These are phyloP conservation scores for Malassezia arunalokei DNA, from an alignment of 1,284 basidiomycete genomes.

Conservation along the genomic window DNA sequence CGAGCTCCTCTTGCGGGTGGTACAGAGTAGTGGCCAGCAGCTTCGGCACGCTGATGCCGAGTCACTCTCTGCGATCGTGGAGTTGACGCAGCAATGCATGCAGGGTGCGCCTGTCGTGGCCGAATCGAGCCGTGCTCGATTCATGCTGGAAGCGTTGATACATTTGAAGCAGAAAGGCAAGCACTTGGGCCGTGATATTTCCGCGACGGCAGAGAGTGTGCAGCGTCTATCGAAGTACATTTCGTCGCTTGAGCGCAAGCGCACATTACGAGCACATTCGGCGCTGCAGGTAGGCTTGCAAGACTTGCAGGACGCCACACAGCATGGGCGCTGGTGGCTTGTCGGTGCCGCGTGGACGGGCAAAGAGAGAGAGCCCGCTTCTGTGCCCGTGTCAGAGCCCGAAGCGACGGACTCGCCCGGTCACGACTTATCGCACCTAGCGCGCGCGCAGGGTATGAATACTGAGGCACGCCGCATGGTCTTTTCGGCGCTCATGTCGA, in stretches of 20 bases:
- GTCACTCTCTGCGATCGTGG: conserved; percentile 35
- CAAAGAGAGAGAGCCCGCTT: conserved; percentile 31
- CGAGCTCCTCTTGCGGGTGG: conserved; percentile 73
- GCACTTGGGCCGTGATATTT: neutral
- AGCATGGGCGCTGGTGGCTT: conserved; percentile 95
- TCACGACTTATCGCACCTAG: conserved; percentile 59
- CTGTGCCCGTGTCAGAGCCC: neutral
- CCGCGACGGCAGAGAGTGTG: conserved; percentile 1
- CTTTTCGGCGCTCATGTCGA: conserved; percentile 72
- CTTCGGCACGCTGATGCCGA: conserved; percentile 34
- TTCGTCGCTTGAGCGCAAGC: conserved; percentile 24
- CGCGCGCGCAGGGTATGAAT: conserved; percentile 93
- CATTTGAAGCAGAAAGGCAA: conserved; percentile 50
- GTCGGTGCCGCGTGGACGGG: conserved; percentile 93
- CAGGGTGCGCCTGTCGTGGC: conserved; percentile 9
- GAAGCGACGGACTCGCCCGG: conserved; percentile 3
- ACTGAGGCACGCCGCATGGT: conserved; percentile 82
- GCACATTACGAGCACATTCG: conserved; percentile 26
- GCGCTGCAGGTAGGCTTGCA: conserved; percentile 49
- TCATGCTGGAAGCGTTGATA: conserved; percentile 41
- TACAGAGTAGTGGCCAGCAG: conserved; percentile 49
- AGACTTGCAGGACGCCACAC: conserved; percentile 74
- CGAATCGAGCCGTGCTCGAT: conserved; percentile 27
- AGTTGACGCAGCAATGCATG: conserved; percentile 25
- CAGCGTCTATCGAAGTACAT: conserved; percentile 35